Percentiles rank a stretch among this genome's conserved stretches.
Evolutionary conservation across 345 rosid species (phyloP).

Genomic region (Gossypium rotundifolium): DNA sequence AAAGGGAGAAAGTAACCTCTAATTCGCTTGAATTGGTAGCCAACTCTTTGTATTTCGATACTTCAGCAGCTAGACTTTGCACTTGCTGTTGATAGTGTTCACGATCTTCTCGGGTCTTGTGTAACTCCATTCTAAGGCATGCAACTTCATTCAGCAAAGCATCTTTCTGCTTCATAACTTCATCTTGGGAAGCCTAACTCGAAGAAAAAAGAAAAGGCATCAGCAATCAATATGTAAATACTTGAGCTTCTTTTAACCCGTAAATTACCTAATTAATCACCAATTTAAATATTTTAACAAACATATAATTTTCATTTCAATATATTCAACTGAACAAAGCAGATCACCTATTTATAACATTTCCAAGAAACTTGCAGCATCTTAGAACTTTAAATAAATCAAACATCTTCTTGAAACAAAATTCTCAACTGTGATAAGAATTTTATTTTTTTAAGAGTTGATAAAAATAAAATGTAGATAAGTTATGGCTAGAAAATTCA

Average conservation of each 20-base stretch:
- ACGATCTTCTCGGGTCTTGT: slow-evolving; percentile 62
- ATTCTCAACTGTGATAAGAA: too few relatives aligned
- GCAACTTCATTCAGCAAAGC: slow-evolving; percentile 58
- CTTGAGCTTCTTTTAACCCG: neutral
- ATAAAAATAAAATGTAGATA: neutral
- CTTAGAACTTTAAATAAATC: neutral
- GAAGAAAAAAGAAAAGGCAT: neutral
- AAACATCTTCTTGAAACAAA: neutral
- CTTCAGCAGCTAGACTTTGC: slow-evolving; percentile 45
- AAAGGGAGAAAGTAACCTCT: slow-evolving; percentile 46
- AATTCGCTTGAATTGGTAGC: slow-evolving; percentile 62
- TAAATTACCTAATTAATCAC: neutral
- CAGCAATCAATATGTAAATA: neutral
- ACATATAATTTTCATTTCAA: neutral
- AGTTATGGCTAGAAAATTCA: neutral
- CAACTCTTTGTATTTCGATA: slow-evolving; percentile 58
- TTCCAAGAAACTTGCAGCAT: neutral
- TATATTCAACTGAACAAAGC: neutral
- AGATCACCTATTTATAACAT: neutral
- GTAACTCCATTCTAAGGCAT: slow-evolving; percentile 59
- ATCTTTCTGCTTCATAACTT: slow-evolving; percentile 62
- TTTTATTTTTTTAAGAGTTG: too few relatives aligned
- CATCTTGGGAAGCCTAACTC: slow-evolving; percentile 70
- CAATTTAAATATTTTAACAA: neutral
- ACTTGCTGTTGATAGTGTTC: slow-evolving; percentile 49